Conservation (phyloP, 345 rosid genomes). For the Raphanus sativus region DNA sequence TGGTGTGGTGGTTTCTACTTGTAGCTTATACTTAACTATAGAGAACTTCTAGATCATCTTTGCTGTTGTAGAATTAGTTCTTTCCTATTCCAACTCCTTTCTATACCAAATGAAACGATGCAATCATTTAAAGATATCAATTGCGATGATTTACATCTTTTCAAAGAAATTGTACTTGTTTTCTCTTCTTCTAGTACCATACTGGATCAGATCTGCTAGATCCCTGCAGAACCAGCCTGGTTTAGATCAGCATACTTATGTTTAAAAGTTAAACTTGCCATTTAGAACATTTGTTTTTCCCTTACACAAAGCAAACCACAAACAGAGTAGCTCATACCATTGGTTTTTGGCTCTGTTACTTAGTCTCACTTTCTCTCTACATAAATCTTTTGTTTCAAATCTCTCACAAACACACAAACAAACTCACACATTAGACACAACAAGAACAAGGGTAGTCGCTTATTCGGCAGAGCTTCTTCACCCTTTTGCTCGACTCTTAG, state of each 20-base stretch:
- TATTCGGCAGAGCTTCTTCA: conserved; percentile 36
- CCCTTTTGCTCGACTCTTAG: conserved; percentile 23
- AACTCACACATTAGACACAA: conserved; percentile 34
- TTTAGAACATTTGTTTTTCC: conserved; percentile 9
- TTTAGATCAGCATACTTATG: not conserved
- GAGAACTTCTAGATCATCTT: not conserved
- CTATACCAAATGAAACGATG: conserved; percentile 1
- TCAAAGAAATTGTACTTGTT: too few relatives aligned
- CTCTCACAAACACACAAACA: conserved; percentile 35
- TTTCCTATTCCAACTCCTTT: not conserved
- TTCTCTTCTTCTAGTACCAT: not conserved
- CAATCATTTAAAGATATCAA: too few relatives aligned
- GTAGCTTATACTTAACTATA: not conserved
- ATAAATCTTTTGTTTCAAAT: conserved; percentile 25
- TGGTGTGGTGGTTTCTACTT: not conserved
- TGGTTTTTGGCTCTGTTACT: conserved; percentile 11
- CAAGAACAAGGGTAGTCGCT: conserved; percentile 20
- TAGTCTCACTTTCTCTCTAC: conserved; percentile 13
- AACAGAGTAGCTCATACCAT: conserved; percentile 18
- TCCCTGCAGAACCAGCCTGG: not conserved
- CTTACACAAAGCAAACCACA: conserved; percentile 26
- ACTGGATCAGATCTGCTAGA: not conserved
- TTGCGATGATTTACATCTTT: not conserved
- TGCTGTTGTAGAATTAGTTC: conserved; percentile 9
- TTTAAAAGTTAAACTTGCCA: conserved; percentile 10